Evolutionary conservation across 768 basidiomycete genomes (phyloP).

Genomic region (Stropharia rugosoannulata): DNA sequence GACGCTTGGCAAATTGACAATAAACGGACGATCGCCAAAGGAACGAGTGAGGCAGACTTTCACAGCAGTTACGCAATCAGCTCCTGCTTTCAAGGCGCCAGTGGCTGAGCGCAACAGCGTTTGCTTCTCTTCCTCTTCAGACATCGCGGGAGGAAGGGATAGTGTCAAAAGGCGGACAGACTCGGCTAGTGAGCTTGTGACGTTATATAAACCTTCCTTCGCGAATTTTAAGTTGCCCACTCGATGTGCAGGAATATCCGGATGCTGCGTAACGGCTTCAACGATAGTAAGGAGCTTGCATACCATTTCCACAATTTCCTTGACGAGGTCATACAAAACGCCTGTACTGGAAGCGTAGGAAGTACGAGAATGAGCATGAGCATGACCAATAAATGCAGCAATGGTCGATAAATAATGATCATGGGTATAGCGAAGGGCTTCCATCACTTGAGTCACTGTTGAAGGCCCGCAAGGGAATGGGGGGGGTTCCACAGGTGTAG

Average conservation of each 20-base stretch:
- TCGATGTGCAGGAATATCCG: slow-evolving; percentile 64
- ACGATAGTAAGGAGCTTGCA: slow-evolving; percentile 89
- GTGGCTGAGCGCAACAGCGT: slow-evolving; percentile 83
- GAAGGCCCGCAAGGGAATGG: slow-evolving; percentile 76
- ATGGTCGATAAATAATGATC: slow-evolving; percentile 92
- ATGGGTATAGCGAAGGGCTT: slow-evolving; percentile 79
- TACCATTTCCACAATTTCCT: slow-evolving; percentile 91
- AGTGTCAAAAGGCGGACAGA: slow-evolving; percentile 77
- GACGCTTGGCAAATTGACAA: slow-evolving; percentile 58
- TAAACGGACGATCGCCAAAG: slow-evolving; percentile 58
- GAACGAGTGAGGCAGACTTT: slow-evolving; percentile 76
- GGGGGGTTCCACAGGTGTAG: slow-evolving; percentile 40
- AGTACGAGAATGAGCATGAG: slow-evolving; percentile 86
- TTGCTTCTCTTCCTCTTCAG: slow-evolving; percentile 83
- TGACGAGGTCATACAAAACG: slow-evolving; percentile 92
- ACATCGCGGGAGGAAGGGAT: slow-evolving; percentile 42
- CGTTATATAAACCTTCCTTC: slow-evolving; percentile 81
- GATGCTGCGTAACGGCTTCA: slow-evolving; percentile 81
- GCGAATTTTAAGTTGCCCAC: slow-evolving; percentile 63
- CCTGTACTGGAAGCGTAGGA: slow-evolving; percentile 94
- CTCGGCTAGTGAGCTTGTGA: slow-evolving; percentile 85
- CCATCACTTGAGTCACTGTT: slow-evolving; percentile 65
- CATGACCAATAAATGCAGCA: slow-evolving; percentile 96
- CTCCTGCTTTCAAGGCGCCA: slow-evolving; percentile 80
- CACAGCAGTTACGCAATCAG: slow-evolving; percentile 85